Evolutionary conservation across 2,329 filamentous ascomycete species (phyloP).

Genomic region (Hypoxylon sp.): DNA sequence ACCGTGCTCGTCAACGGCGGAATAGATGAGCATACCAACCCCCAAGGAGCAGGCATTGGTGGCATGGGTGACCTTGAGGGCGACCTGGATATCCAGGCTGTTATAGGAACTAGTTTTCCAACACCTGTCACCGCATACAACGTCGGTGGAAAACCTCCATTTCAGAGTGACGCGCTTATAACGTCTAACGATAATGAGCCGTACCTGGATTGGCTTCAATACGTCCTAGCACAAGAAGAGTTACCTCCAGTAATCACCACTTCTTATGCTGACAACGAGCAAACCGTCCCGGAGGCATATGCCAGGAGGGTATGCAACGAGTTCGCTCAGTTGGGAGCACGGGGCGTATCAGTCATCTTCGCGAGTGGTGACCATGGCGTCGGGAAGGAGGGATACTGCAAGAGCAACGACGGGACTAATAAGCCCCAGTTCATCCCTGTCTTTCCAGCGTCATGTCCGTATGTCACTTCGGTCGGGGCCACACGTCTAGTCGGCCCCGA

Average conservation of each 20-base stretch:
- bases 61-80: background rate
- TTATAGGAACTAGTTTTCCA: background rate
- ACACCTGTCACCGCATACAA: background rate
- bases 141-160: background rate
- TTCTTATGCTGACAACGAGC: conserved; percentile 78
- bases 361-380: background rate
- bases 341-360: background rate
- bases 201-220: background rate
- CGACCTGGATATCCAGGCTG: background rate
- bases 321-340: conserved; percentile 71
- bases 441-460: conserved; percentile 65
- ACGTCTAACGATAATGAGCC: background rate
- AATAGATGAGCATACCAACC: background rate
- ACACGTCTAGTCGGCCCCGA: background rate
- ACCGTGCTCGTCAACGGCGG: conserved; percentile 63
- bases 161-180: background rate
- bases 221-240: background rate
- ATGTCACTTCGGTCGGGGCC: conserved; percentile 32
- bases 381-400: conserved; percentile 45
- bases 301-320: conserved; percentile 69
- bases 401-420: conserved; percentile 65
- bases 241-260: conserved; percentile 53
- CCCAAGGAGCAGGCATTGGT: background rate
- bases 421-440: conserved; percentile 62
- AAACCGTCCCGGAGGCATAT: conserved; percentile 70